Percentiles rank a stretch among this genome's conserved stretches.
These are phyloP conservation scores for Butyriboletus appendiculatus DNA, from an alignment of 1,284 basidiomycete species.

Conservation along the genomic window DNA sequence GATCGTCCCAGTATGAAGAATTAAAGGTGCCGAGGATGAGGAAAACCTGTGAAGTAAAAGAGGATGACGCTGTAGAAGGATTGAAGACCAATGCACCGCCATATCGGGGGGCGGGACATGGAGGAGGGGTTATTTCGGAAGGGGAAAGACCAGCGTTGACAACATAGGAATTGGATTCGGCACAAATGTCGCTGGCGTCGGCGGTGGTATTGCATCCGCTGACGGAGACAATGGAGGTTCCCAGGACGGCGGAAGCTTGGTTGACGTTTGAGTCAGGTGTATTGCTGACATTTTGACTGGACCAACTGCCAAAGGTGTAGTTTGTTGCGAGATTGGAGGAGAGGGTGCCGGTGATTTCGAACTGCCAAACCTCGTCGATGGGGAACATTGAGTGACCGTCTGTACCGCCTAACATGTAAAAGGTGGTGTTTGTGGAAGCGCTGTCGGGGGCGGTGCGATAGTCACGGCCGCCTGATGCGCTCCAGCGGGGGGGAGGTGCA, in stretches of 20 bases:
- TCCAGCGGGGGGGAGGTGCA: constrained; percentile 61
- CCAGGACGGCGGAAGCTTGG: constrained; percentile 59
- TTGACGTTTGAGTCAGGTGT: constrained; percentile 42
- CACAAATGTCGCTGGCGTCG: constrained; percentile 49
- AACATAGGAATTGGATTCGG: constrained; percentile 55
- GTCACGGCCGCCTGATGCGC: constrained; percentile 72
- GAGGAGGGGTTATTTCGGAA: constrained; percentile 39
- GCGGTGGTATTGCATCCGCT: constrained; percentile 60
- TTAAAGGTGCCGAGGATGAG: constrained; percentile 68
- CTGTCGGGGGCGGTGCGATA: constrained; percentile 45
- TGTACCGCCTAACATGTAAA: constrained; percentile 68
- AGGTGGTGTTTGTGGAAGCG: constrained; percentile 57
- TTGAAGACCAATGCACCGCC: constrained; percentile 63
- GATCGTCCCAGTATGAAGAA: constrained; percentile 64
- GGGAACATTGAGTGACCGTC: constrained; percentile 46
- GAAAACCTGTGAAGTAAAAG: constrained; percentile 64
- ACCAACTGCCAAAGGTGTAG: constrained; percentile 58
- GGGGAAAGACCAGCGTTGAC: constrained; percentile 43
- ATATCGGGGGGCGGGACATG: constrained; percentile 72
- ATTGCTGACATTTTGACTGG: constrained; percentile 41
- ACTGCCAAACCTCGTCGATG: constrained; percentile 66
- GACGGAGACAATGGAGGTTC: constrained; percentile 50
- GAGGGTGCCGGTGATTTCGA: constrained; percentile 66
- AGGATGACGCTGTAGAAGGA: constrained; percentile 52
- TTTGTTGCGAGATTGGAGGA: constrained; percentile 61